Base-by-base conservation (phyloP, 164 flowering plant species). In the Liriodendron chinense region DNA sequence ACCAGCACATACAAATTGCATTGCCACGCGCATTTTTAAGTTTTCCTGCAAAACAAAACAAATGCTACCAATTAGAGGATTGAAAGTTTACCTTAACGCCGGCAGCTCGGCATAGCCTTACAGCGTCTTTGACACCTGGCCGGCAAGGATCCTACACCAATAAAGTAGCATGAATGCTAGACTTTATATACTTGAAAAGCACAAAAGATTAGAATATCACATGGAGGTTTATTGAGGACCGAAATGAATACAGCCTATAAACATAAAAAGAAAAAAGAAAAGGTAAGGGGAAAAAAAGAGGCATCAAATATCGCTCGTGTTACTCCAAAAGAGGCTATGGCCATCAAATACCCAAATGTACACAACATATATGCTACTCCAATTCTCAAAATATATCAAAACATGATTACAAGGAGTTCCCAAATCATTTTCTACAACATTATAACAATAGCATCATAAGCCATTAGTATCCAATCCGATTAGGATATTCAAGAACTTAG, bases 141-240 rank as follows among this genome's bases (percentile, higher is more conserved):
- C 99, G 91, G 69, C 99, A 96, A 75, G 99, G 99, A 84, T 96
- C 99, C 99, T 96, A 26, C 34, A 71, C 16, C 7, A 25, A 25
- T 12, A 66, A 53, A 50, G 16, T 9, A 53, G 12, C 16, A 16
- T 53, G 57, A 9, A 16, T 53, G 57, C 12, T 9, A 53, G 16
- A 1, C 57, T 53, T 53, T 53, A 25, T 16, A 67, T 67, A 1
- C 7, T 25, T 25, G 16, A 5, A 26, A 21, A 25, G 5, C 69
- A 64, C 26, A 24, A 21, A 21, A 21, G 20, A 26, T 64, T 10
- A 64, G 10, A 64, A 2, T 21, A 4, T 20, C 6, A 1, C 22
- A 10, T 64, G 25, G 25, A 64, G 22, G 22, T n/a, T 21, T 24
- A 24, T 0, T 13, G 3, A 13, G 48, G 20, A 69, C 20, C 9